phyloP scores from a whole-genome alignment of 768 basidiomycete species.

The Naganishia vishniacii region DNA sequence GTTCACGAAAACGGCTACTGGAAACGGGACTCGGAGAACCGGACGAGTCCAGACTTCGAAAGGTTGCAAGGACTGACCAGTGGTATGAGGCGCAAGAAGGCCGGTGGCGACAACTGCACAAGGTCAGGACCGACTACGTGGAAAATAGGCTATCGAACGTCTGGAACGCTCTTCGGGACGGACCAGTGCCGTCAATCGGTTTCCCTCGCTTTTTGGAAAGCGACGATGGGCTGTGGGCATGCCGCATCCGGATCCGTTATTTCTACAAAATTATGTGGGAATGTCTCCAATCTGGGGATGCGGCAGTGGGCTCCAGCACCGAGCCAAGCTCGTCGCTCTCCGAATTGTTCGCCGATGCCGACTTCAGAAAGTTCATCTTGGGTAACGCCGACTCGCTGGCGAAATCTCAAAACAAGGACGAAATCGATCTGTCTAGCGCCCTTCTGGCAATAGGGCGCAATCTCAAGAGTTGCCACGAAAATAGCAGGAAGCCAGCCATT shows the following conservation, averaged over 20 bases:
- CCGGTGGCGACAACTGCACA: constrained; percentile 3
- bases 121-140: constrained; percentile 1
- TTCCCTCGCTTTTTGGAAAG: constrained; percentile 2
- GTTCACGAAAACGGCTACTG: constrained; percentile 7
- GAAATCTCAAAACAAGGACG: neutral
- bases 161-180: neutral
- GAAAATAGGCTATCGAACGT: constrained; percentile 9
- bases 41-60: neutral
- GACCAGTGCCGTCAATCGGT: neutral
- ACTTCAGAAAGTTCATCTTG: neutral
- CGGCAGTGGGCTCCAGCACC: neutral
- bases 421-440: neutral
- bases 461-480: neutral
- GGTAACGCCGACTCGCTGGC: neutral
- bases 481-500: neutral
- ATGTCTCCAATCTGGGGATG: neutral
- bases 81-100: constrained; percentile 11
- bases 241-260: constrained; percentile 10
- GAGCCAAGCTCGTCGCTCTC: neutral
- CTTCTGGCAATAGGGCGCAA: neutral
- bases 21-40: neutral
- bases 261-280: neutral
- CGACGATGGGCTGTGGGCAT: neutral
- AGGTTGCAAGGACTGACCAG: constrained; percentile 7
- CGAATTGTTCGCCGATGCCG: neutral